Conservation (phyloP, 2,329 filamentous ascomycete species). For the Fusarium hainanense region DNA sequence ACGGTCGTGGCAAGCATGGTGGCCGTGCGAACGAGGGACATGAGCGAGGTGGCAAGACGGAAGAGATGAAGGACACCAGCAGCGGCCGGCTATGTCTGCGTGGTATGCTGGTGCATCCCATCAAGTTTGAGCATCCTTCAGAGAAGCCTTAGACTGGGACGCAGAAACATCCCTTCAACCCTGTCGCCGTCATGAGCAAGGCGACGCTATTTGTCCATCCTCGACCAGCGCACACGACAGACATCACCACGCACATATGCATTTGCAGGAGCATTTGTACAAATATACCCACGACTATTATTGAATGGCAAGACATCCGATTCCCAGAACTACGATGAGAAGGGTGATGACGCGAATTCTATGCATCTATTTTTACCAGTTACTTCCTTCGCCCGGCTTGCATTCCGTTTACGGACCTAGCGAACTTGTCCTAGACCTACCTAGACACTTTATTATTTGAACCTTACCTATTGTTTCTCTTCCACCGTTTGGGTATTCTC, state of each 20-base stretch:
- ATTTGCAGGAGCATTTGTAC: constrained; percentile 48
- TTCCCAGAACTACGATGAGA: constrained; percentile 38
- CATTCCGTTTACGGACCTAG: constrained; percentile 41
- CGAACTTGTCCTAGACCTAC: constrained; percentile 44
- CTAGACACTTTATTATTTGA: constrained; percentile 48
- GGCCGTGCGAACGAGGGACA: constrained; percentile 61
- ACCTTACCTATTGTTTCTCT: constrained; percentile 40
- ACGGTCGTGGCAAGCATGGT: constrained; percentile 61
- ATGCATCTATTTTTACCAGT: constrained; percentile 40
- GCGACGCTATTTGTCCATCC: constrained; percentile 37
- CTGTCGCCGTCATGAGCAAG: constrained; percentile 46
- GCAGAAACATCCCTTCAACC: constrained; percentile 4
- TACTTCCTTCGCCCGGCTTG: constrained; percentile 37
- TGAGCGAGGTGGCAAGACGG: constrained; percentile 62
- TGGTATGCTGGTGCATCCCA: constrained; percentile 83
- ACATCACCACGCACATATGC: constrained; percentile 47
- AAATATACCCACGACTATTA: constrained; percentile 48
- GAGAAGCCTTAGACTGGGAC: constrained; percentile 49
- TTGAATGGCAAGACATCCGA: constrained; percentile 42
- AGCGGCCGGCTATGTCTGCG: constrained; percentile 80
- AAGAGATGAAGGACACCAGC: constrained; percentile 58
- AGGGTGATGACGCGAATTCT: constrained; percentile 39
- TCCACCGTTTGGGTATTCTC: constrained; percentile 45
- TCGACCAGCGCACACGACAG: constrained; percentile 43
- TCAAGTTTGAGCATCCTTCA: constrained; percentile 73